Evolutionary conservation across 2,329 filamentous ascomycete species (phyloP).

Genomic region (Beauveria medogensis): DNA sequence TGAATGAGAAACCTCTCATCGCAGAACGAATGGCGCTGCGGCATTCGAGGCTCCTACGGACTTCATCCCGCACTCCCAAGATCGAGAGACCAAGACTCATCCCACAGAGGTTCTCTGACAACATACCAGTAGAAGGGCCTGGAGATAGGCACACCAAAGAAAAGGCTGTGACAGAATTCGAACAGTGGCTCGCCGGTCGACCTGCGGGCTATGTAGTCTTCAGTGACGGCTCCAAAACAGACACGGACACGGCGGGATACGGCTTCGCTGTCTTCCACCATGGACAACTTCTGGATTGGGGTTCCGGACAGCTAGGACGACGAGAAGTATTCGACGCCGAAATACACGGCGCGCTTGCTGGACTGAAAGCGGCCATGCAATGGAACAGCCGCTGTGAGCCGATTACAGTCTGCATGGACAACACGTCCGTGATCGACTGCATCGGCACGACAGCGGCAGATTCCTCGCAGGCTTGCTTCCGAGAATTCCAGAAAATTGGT

Average conservation of each 20-base stretch:
- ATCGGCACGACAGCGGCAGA: background rate
- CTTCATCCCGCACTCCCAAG: background rate
- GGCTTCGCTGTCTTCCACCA: background rate
- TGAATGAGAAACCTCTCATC: constrained; percentile 3
- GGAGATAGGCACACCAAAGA: background rate
- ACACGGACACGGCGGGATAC: background rate
- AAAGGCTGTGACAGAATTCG: background rate
- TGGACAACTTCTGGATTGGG: background rate
- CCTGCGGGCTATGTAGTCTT: background rate
- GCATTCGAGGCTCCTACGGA: background rate
- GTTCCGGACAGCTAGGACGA: background rate
- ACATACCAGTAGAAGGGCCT: background rate
- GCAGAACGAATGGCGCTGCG: background rate
- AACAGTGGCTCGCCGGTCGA: background rate
- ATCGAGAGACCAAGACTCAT: constrained; percentile 1
- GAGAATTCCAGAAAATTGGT: no score
- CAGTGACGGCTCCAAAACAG: background rate
- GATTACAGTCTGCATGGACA: background rate
- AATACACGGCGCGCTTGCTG: background rate
- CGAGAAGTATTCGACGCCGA: background rate
- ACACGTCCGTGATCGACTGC: background rate
- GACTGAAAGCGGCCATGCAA: background rate
- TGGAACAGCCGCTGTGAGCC: background rate
- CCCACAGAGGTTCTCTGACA: constrained; percentile 1
- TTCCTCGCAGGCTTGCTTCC: no score